Base-by-base conservation (phyloP, 331 rosid genomes). In the Stylosanthes scabra region DNA sequence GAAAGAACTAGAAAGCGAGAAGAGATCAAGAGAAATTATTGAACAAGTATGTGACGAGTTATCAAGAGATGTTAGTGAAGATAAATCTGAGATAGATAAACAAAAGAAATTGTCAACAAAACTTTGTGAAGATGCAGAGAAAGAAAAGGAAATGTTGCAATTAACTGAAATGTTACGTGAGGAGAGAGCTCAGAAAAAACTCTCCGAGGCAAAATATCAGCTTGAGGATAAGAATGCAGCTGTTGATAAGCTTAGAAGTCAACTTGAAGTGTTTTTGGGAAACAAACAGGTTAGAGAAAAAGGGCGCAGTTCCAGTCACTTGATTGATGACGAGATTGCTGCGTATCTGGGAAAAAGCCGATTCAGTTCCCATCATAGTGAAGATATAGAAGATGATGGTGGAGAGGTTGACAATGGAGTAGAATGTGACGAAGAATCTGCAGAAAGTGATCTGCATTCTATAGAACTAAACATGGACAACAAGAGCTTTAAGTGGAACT, bases 371-470 rank as follows among this genome's bases (percentile, higher is more conserved):
- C 68, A 79, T 76, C 84, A 64, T 63, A 83, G 68, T 45, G 97
- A 85, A 20, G 86, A 80, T 70, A 83, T 81, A 82, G 95, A 88
- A 6, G 96, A 84, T 56, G 92, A 85, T 58, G 93, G 68, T 15
- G 95, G 98, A 63, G 97, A 87, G 81, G 97, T 91, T 42, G 97
- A 87, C 59, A 87, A 91, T 58, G 90, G 88, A 46, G 81, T 75
- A 63, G 96, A 88, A 69, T 85, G 85, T 2, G 88, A 83, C 81
- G 97, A 88, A 68, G 97, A 84, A 70, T 92, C 89, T 11, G 90
- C 87, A 47, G 99, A 95, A 66, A 95, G 97, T 70, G 99, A 95
- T 78, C 86, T 95, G 78, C 96, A 92, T 85, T 95, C 98, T 41
- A 88, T 90, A 69, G 99, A 95, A 76, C 74, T 95, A 78, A 90